Evolutionary conservation across 2,329 filamentous ascomycete species (phyloP), one percentile per base, ranked within the genome.

Genomic region (Neofusicoccum parvum): DNA sequence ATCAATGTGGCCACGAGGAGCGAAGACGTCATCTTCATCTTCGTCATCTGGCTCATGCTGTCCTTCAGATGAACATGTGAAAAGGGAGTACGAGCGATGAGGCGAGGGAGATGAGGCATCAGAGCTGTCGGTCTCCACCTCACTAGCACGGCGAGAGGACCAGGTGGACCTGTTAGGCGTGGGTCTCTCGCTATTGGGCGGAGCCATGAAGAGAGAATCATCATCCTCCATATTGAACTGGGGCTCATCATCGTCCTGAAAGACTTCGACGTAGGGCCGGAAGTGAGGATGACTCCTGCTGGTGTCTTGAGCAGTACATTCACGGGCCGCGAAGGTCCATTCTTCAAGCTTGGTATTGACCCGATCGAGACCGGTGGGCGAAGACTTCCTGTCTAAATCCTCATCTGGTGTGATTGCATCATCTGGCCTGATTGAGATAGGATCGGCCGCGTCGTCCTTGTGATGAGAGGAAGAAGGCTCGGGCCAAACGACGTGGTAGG

Each of bases 401-500:
- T n/a, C 69, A 69, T 65, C 70, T 48, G 54, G 9, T 11, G 27
- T 32, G 6, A 32, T 32, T 32, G 6, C 27, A 32, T 15, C 69
- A 69, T 65, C 70, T 48, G 56, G 9, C 10, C 12, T 7, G 56
- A 63, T 9, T 46, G 51, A 11, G 4, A 10, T 37, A 14, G 41
- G 17, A 48, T 60, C 56, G 5, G 0, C n/a, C 10, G 37, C 32
- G 11, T 41, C 32, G 5, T 6, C 5, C 4, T 39, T 65, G 60
- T 15, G 72, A 69, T 10, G 62, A 17, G 10, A 68, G 67, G 2
- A 73, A 11, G 65, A 37, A 15, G 34, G 59, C 36, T 76, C 71
- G 20, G 75, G 71, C 74, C 75, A 76, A n/a, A 76, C 60, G 1
- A 76, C 67, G 58, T 74, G 71, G 53, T 76, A 76, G 39, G 66